These are phyloP conservation scores for Pezicula carpinea DNA, from an alignment of 2,329 filamentous ascomycete species.

Conservation along the genomic window DNA sequence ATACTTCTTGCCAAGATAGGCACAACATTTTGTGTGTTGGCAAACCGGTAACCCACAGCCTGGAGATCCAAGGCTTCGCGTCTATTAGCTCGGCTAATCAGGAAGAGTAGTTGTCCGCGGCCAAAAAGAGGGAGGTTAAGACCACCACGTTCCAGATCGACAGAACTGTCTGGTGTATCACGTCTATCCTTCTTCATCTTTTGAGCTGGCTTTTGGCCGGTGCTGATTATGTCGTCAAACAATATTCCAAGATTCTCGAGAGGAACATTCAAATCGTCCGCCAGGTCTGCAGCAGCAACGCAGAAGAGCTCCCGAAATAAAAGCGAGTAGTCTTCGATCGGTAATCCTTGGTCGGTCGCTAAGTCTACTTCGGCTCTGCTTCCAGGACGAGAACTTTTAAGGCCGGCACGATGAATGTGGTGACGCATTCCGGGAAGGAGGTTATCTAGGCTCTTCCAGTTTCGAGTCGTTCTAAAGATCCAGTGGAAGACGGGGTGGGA, in stretches of 20 bases:
- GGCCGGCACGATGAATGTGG: constrained; percentile 54
- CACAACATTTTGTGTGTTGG: constrained; percentile 62
- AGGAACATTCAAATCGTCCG: constrained; percentile 58
- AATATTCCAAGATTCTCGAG: constrained; percentile 62
- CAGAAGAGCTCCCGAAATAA: constrained; percentile 83
- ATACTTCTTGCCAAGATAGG: constrained; percentile 66
- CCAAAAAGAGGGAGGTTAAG: constrained; percentile 42
- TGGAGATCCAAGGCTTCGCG: constrained; percentile 61
- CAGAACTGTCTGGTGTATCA: constrained; percentile 10
- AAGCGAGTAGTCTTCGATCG: constrained; percentile 65
- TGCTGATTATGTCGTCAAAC: constrained; percentile 72
- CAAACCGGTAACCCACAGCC: constrained; percentile 75
- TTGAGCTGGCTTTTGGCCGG: constrained; percentile 39
- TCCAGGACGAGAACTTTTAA: constrained; percentile 28
- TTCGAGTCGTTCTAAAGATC: constrained; percentile 76
- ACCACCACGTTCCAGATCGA: constrained; percentile 35
- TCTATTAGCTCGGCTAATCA: constrained; percentile 60
- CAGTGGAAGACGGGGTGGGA: constrained; percentile 80
- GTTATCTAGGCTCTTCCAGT: constrained; percentile 66
- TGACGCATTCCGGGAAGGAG: constrained; percentile 68
- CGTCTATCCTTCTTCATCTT: constrained; percentile 8
- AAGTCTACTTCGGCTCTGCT: constrained; percentile 38
- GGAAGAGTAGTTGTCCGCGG: constrained; percentile 75
- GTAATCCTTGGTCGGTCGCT: constrained; percentile 48
- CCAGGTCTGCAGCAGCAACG: constrained; percentile 70